Conservation (phyloP, 2,329 filamentous ascomycete species). For the Escovopsis sp. region DNA sequence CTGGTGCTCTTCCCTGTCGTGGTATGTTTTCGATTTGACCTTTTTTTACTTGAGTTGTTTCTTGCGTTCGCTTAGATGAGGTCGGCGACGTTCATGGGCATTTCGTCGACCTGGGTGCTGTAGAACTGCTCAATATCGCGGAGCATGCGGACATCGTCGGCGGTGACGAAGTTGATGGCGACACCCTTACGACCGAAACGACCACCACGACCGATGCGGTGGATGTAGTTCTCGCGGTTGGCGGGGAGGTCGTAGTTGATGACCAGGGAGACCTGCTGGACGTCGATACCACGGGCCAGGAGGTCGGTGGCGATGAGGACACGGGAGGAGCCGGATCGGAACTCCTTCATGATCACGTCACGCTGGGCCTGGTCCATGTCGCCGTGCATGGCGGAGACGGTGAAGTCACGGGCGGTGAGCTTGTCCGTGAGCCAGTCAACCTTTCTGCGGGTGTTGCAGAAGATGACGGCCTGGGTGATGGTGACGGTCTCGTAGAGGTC, state of each 20-base stretch:
- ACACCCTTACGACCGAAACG: constrained; percentile 99
- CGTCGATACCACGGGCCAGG: constrained; percentile 97
- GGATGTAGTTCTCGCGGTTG: constrained; percentile 99
- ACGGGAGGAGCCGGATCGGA: constrained; percentile 96
- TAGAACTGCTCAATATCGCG: constrained; percentile 99
- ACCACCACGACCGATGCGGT: constrained; percentile 97
- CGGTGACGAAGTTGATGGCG: constrained; percentile 99
- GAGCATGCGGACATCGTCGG: constrained; percentile 99
- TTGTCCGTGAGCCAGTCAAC: constrained; percentile 99
- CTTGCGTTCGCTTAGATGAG: constrained; percentile 40
- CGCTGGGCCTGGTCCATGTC: constrained; percentile 98
- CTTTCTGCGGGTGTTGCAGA: constrained; percentile 99
- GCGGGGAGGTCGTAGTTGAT: constrained; percentile 99
- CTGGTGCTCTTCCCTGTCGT: not conserved
- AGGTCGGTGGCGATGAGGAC: constrained; percentile 97
- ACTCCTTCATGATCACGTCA: constrained; percentile 99
- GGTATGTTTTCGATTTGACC: too few species aligned
- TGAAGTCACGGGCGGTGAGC: constrained; percentile 96
- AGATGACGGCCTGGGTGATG: constrained; percentile 98
- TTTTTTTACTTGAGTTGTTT: not conserved
- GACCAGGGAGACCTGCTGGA: constrained; percentile 97
- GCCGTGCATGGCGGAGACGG: constrained; percentile 98
- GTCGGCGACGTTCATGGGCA: constrained; percentile 88
- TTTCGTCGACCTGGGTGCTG: constrained; percentile 99
- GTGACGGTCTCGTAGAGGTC: constrained; percentile 99